These are phyloP conservation scores for Geosiphon pyriformis DNA, from an alignment of 192 early-diverging fungal species.

Conservation along the genomic window DNA sequence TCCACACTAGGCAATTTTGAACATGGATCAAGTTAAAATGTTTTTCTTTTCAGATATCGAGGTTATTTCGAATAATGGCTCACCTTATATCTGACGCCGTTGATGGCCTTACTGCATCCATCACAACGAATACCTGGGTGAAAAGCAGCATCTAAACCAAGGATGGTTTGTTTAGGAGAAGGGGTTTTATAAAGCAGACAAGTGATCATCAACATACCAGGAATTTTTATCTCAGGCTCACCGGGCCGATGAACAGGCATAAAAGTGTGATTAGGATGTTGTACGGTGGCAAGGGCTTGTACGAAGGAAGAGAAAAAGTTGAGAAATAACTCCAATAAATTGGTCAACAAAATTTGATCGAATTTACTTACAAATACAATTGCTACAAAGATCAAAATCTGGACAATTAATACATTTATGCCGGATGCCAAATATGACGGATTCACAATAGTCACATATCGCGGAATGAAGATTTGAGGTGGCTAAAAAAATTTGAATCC, in stretches of 20 bases:
- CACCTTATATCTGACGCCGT: conserved; percentile 50
- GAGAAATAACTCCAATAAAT: background rate
- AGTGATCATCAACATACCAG: conserved; percentile 1
- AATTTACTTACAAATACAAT: conserved; percentile 38
- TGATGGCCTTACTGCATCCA: conserved; percentile 37
- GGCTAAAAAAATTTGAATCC: background rate
- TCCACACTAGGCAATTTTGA: conserved; percentile 36
- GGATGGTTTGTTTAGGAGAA: too few relatives aligned
- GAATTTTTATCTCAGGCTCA: conserved; percentile 27
- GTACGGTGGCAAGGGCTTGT: conserved; percentile 28
- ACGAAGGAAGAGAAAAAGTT: background rate
- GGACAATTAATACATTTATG: conserved; percentile 56
- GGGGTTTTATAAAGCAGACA: conserved; percentile 2
- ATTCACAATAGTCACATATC: conserved; percentile 53
- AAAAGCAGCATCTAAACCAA: conserved; percentile 13
- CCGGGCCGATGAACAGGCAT: conserved; percentile 29
- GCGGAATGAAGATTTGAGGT: conserved; percentile 21
- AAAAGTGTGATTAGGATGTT: conserved; percentile 43
- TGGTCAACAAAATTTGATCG: background rate
- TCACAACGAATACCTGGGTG: conserved; percentile 45
- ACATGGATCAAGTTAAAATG: background rate
- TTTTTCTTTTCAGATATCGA: background rate
- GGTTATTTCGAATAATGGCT: background rate
- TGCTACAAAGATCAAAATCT: conserved; percentile 54
- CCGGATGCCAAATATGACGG: conserved; percentile 44